Base-by-base conservation (phyloP, 139 green algal species). In the Auxenochlorella protothecoides region DNA sequence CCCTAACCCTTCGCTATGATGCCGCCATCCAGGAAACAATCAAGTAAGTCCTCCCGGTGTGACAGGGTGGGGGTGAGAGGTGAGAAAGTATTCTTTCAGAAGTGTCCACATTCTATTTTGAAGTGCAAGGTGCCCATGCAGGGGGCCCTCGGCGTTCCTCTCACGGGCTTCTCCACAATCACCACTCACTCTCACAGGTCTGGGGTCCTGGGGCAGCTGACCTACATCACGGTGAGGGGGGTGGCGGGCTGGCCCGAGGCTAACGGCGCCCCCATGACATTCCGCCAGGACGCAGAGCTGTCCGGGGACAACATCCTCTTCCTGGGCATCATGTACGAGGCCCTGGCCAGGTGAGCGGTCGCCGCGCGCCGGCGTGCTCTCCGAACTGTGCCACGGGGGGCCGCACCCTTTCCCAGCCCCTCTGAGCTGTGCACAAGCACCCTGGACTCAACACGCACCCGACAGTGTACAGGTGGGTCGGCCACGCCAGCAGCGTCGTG, bases 261-360 rank as follows among this genome's bases (percentile, higher is more conserved):
- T 1, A 44, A 44, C 27, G 27, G 27, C 27, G 27, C 27, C 27
- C 27, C 15, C 7, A 10, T 66, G 44, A 69, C 6, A 3, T 69
- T 10, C n/a, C 65, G 27, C 7, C 65, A 77, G 59, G 59, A 77
- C 52, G 14, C 55, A 3, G 55, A 70, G 5, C 63, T 69, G 4
- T 72, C 61, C 9, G 78, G 77, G 11, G 56, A 66, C 63, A 83
- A 83, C 71, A 65, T 75, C 3, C 63, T 77, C 52, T 63, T 44
- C 4, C 59, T 83, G 70, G 78, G 78, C 56, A 83, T 83, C 53
- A 72, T 73, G 3, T 83, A 83, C 44, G 78, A 83, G 60, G 68
- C 62, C 0, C 70, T 83, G 70, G 68, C 74, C 59, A 68, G 78
- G 73, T 82, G 70, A 56, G 69, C 3, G 11, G 3, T 44, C 27